phyloP scores from a whole-genome alignment of 169 alveolate genomes.

The Eimeria necatrix region DNA sequence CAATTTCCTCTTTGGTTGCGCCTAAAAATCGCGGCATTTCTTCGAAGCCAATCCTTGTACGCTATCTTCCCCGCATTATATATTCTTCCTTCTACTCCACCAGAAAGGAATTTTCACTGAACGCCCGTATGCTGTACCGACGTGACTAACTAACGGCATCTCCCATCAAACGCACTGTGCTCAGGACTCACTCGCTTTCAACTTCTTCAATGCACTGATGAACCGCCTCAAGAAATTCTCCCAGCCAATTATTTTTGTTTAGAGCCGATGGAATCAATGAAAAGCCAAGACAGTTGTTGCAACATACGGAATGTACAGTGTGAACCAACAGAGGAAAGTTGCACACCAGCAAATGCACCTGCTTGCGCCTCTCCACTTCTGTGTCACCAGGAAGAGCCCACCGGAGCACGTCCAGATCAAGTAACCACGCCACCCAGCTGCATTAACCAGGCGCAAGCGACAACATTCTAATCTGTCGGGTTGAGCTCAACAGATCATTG shows the following conservation, averaged over 20 bases:
- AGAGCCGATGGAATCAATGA: constrained; percentile 35
- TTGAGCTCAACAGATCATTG: no score
- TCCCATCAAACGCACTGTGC: no score
- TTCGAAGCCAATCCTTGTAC: background rate
- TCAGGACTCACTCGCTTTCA: constrained; percentile 35
- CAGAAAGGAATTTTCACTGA: background rate
- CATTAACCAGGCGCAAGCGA: background rate
- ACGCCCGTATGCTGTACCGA: no score
- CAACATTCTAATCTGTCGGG: no score
- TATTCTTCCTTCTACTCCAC: background rate
- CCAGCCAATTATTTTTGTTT: constrained; percentile 55
- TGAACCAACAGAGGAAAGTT: constrained; percentile 53
- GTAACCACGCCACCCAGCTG: constrained; percentile 70
- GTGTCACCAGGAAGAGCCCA: constrained; percentile 58
- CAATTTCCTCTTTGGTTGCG: background rate
- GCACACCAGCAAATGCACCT: constrained; percentile 51
- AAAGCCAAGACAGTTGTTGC: constrained; percentile 64
- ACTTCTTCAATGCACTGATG: constrained; percentile 67
- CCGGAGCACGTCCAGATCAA: constrained; percentile 55
- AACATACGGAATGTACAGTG: constrained; percentile 26
- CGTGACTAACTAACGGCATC: no score
- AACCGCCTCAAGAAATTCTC: constrained; percentile 54
- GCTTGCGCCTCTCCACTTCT: constrained; percentile 49
- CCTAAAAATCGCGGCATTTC: background rate
- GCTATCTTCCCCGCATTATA: background rate